Evolutionary conservation across 257 asterid species (phyloP).

Genomic region (Petrea volubilis): DNA sequence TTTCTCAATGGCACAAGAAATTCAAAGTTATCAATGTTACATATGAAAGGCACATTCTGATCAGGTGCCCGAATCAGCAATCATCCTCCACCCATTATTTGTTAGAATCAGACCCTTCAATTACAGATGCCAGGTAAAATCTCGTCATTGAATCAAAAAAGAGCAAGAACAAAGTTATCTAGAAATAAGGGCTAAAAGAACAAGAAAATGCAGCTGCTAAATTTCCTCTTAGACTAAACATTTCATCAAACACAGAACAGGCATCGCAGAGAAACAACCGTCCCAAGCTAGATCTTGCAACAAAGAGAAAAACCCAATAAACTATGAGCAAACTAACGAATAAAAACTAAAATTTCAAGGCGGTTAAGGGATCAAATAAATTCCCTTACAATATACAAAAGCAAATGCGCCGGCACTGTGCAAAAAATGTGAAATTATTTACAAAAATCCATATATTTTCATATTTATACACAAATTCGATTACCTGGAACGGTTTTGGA

Average conservation of each 20-base stretch:
- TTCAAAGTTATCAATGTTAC: neutral
- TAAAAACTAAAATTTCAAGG: neutral
- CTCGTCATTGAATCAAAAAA: neutral
- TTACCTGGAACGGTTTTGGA: slow-evolving; percentile 27
- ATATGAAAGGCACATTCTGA: neutral
- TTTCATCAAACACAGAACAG: slow-evolving; percentile 31
- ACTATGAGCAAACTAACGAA: neutral
- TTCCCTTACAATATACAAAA: neutral
- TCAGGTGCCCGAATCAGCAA: neutral
- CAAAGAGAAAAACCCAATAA: neutral
- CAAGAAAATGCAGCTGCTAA: neutral
- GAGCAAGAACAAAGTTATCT: neutral
- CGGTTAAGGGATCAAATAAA: neutral
- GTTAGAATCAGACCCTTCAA: neutral
- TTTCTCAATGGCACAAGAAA: neutral
- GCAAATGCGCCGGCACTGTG: neutral
- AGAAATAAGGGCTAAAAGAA: neutral
- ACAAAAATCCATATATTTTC: neutral
- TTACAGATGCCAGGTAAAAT: neutral
- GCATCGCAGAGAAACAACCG: neutral
- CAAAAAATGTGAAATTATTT: neutral
- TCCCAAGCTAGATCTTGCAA: neutral
- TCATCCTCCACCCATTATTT: neutral
- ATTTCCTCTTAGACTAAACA: neutral
- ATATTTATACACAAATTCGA: neutral